phyloP scores from a whole-genome alignment of 2,329 filamentous ascomycete genomes.

The Fusarium armeniacum region DNA sequence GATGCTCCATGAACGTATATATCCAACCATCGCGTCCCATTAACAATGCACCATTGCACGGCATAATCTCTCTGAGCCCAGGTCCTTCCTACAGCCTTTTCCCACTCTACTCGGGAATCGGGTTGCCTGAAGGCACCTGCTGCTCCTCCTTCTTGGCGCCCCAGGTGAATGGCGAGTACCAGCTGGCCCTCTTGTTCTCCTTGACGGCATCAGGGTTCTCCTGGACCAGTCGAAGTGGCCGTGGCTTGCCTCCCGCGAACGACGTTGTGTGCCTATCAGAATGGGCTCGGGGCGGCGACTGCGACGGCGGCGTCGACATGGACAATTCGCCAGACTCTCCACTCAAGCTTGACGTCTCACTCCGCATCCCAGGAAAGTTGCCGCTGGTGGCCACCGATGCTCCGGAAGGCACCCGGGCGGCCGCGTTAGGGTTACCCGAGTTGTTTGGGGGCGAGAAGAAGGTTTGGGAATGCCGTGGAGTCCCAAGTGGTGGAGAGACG shows the following conservation, averaged over 20 bases:
- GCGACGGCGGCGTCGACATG: slow-evolving; percentile 60
- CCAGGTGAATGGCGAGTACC: slow-evolving; percentile 72
- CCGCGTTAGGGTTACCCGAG: slow-evolving; percentile 65
- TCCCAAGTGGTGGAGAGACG: slow-evolving; percentile 70
- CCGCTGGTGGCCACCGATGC: slow-evolving; percentile 63
- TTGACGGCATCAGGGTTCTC: slow-evolving; percentile 72
- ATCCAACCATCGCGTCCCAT: slow-evolving; percentile 48
- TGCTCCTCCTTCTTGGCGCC: slow-evolving; percentile 64
- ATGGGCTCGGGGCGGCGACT: slow-evolving; percentile 68
- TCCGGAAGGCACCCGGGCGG: slow-evolving; percentile 66
- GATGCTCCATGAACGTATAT: slow-evolving; percentile 45
- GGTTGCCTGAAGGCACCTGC: slow-evolving; percentile 47
- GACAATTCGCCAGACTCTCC: slow-evolving; percentile 71
- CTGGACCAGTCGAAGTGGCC: slow-evolving; percentile 88
- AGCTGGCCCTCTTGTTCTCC: slow-evolving; percentile 72
- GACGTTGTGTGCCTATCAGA: slow-evolving; percentile 68
- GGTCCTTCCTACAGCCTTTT: slow-evolving; percentile 16
- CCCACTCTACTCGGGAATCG: slow-evolving; percentile 55
- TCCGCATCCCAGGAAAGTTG: slow-evolving; percentile 81
- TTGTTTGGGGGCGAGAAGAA: slow-evolving; percentile 70
- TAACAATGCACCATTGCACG: slow-evolving; percentile 34
- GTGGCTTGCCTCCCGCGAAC: slow-evolving; percentile 77
- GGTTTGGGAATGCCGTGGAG: slow-evolving; percentile 72
- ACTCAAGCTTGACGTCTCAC: slow-evolving; percentile 74
- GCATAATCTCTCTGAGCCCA: slow-evolving; percentile 9